Base-by-base conservation (phyloP, 2,329 filamentous ascomycete genomes). In the Monilinia laxa region DNA sequence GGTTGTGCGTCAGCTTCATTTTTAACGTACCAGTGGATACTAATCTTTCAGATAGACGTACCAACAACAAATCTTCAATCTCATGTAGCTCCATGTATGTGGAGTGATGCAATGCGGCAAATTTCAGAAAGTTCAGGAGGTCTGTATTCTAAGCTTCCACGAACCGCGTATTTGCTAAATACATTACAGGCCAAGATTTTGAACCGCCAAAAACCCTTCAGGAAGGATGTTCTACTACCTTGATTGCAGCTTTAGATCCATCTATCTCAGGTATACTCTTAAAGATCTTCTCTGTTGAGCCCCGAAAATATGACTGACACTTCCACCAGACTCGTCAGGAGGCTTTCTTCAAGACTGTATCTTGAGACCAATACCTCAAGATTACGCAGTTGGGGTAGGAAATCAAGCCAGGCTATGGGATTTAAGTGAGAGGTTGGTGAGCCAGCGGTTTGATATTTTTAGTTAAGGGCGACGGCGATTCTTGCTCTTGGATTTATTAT, bases 201-300 rank as follows among this genome's bases (percentile, higher is more conserved):
- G 58, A 62, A 9, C n/a, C n/a, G 3, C 53, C 28, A 0, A 71
- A 72, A 40, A 64, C 56, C 18, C 42, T 67, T 3, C 47, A 66
- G 16, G 56, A 68, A 52, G 68, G 67, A 25, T 51, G 64, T 5
- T 67, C 77, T 16, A 80, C 76, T 11, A 76, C 77, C 52, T 72
- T 77, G 3, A 76, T 71, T 58, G 79, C 78, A 2, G 77, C 79
- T 4, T 77, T 80, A 49, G 78, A 79, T 53, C 78, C 78, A 40
- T 49, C 9, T 9, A 58, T 42, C 14, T 49, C 14, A 12, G 45
- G 58, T 62, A 62, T 23, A 11, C n/a, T 14, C 20, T 23, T 18
- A 11, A 4, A 28, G 11, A 11, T 35, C n/a, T 9, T 47, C 58
- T 35, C 12, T 5, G 14, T 9, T 28, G 1, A 20, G 2, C 20